Base-by-base conservation (phyloP, 441 rosid genomes). In the Adansonia rubrostipa region DNA sequence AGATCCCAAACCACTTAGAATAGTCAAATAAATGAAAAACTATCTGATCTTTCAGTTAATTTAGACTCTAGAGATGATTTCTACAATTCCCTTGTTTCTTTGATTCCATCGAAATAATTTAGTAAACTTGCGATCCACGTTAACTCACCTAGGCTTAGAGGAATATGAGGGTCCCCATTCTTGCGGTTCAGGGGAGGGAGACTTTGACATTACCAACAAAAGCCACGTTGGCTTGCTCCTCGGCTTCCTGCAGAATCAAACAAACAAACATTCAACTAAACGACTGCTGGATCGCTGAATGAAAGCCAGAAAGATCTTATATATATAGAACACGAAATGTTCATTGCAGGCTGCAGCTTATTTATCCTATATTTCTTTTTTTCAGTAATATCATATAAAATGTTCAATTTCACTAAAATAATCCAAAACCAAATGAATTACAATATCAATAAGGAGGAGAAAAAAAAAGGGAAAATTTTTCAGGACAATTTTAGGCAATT, bases 171-270 rank as follows among this genome's bases (percentile, higher is more conserved):
- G 71, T 40, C 76, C 73, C 78, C 19, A 69, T 11, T 88, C 89
- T 84, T 61, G 87, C 42, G 77, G 79, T 78, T 79, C 80, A 81
- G 86, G 85, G 83, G 89, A 85, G 73, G 87, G 86, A 76, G 88
- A 86, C 84, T 83, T 88, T 78, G 95, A 87, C 95, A 90, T 94
- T 84, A 89, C 89, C 85, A 86, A 79, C 80, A 69, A 20, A 76
- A 67, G 66, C 76, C 36, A 76, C 79, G 81, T 70, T 62, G 78
- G 76, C 83, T 69, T 78, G 65, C 75, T 53, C 82, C 85, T 81
- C 56, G 57, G 79, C 76, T 33, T 66, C 88, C 90, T 84, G 82
- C 51, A 77, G 75, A 77, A 71, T 64, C 63, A 75, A 58, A 57
- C 61, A 81, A 42, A 71, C 36, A 64, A 73, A 15, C 17, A 53